phyloP scores from a whole-genome alignment of 75 land plant species.

The Picea glauca region DNA sequence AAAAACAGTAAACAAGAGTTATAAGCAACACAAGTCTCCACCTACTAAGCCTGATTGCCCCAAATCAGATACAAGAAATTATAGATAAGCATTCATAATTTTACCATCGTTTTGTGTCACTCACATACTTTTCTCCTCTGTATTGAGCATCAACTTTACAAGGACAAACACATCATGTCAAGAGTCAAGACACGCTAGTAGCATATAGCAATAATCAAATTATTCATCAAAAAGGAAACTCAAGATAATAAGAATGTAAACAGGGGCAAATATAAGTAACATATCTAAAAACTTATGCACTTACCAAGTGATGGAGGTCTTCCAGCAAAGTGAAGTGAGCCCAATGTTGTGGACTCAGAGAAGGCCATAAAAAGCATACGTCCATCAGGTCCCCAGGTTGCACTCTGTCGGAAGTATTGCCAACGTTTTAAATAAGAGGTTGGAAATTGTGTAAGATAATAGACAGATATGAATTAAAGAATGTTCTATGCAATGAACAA shows the following conservation, averaged over 20 bases:
- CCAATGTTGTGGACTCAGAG: constrained; percentile 65
- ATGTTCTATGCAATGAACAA: no score
- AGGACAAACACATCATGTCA: background rate
- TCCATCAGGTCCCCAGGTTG: constrained; percentile 93
- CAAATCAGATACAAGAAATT: no score
- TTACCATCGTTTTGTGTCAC: no score
- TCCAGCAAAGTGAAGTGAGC: constrained; percentile 82
- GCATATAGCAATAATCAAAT: no score
- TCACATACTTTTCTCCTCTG: no score
- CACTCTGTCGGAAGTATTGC: constrained; percentile 44
- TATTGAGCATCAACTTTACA: background rate
- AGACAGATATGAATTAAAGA: background rate
- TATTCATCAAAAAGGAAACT: no score
- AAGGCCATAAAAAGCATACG: constrained; percentile 69
- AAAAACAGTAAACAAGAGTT: no score
- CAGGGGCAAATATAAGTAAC: background rate
- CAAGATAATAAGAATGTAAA: no score
- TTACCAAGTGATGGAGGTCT: constrained; percentile 92
- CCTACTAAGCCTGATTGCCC: no score
- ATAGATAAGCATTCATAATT: no score
- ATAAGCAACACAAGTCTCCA: no score
- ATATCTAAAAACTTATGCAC: background rate
- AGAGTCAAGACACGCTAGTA: background rate
- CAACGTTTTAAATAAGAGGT: background rate
- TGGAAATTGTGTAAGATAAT: background rate